Conservation (phyloP, 441 rosid species). For the Euphorbia celastroides region DNA sequence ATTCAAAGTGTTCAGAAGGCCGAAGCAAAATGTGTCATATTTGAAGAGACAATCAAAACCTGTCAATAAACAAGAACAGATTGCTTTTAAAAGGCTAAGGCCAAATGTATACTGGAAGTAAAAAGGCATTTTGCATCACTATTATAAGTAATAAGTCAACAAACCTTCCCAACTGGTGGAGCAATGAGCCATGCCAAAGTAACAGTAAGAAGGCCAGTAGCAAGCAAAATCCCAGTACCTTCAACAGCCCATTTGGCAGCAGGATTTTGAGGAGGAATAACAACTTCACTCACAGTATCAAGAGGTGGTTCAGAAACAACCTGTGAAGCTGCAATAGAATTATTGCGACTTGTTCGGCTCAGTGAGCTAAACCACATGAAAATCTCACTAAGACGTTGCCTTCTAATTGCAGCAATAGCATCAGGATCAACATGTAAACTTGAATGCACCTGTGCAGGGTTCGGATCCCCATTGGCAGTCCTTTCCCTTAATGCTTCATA, state of each 20-base stretch:
- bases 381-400: constrained; percentile 87
- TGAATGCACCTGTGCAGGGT: constrained; percentile 41
- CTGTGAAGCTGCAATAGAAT: constrained; percentile 39
- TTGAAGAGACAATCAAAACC: background rate
- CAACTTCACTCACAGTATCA: constrained; percentile 43
- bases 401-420: constrained; percentile 83
- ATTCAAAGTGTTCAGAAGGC: background rate
- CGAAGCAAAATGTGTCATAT: background rate
- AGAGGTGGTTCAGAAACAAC: constrained; percentile 57
- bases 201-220: constrained; percentile 81
- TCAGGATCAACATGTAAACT: constrained; percentile 71
- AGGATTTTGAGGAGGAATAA: constrained; percentile 48
- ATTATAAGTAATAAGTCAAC: background rate
- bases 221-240: constrained; percentile 89
- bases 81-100: background rate
- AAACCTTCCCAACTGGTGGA: constrained; percentile 92
- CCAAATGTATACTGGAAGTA: background rate
- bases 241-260: constrained; percentile 94
- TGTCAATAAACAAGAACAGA: background rate
- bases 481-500: constrained; percentile 73
- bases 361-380: constrained; percentile 80
- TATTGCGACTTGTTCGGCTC: constrained; percentile 25
- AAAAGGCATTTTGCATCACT: background rate
- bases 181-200: constrained; percentile 95
- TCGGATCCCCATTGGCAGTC: constrained; percentile 78